Evolutionary conservation across 2,329 filamentous ascomycete species (phyloP).

Genomic region (Lecanicillium sp.): DNA sequence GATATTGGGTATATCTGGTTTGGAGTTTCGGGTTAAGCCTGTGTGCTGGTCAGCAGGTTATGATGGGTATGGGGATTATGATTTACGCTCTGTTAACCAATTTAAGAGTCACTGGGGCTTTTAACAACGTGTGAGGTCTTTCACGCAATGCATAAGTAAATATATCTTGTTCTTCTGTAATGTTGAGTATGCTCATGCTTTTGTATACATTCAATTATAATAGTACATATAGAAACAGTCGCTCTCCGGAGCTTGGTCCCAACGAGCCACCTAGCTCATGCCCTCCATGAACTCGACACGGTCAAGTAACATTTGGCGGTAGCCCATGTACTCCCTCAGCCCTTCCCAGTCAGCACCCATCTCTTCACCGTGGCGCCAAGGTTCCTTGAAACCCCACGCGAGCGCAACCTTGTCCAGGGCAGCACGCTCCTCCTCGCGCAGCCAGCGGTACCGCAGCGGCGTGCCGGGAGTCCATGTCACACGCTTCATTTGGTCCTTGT

Average conservation of each 20-base stretch:
- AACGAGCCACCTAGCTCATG: constrained; percentile 46
- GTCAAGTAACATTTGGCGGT: constrained; percentile 85
- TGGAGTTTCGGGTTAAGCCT: no score
- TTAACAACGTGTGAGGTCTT: no score
- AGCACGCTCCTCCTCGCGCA: constrained; percentile 82
- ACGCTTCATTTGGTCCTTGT: constrained; percentile 91
- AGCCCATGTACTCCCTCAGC: constrained; percentile 72
- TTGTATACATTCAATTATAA: no score
- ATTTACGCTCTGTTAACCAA: no score
- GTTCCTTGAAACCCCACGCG: constrained; percentile 86
- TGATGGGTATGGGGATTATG: no score
- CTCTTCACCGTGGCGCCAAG: constrained; percentile 76
- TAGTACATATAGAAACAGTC: constrained; percentile 7
- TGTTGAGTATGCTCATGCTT: no score
- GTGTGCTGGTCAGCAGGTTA: no score
- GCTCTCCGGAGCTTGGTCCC: no score
- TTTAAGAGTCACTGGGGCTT: no score
- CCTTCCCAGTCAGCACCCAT: constrained; percentile 85
- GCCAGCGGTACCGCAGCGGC: constrained; percentile 72
- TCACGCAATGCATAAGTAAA: no score
- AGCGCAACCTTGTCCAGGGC: constrained; percentile 80
- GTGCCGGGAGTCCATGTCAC: constrained; percentile 85
- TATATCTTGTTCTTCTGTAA: no score
- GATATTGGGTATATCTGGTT: no score
- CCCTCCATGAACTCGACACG: constrained; percentile 85